Evolutionary conservation across 148 eudicot species (phyloP), one percentile per base, ranked within the genome.

Genomic region (Beta vulgaris): DNA sequence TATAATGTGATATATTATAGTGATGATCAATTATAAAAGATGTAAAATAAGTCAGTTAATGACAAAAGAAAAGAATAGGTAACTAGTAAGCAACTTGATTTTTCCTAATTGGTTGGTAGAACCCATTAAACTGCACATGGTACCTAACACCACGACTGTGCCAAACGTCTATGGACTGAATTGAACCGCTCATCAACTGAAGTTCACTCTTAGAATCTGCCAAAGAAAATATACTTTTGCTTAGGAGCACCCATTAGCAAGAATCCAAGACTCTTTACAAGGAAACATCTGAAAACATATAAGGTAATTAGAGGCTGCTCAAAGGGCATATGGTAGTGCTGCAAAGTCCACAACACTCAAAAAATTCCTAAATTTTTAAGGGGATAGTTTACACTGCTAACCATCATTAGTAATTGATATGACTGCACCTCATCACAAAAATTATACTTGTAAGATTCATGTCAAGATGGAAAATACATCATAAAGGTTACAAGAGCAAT

Each of bases 201-300:
- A n/a, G n/a, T n/a, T n/a, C n/a, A n/a, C n/a, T n/a, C n/a, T n/a
- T n/a, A n/a, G n/a, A n/a, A n/a, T n/a, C n/a, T n/a, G n/a, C n/a
- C n/a, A n/a, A n/a, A n/a, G n/a, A n/a, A n/a, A n/a, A n/a, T n/a
- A n/a, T n/a, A 94, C 86, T 90, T 94, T 82, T 83, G 90, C 81
- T 88, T 94, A 69, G 93, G 93, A 66, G 96, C 96, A 77, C 96
- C 96, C 97, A 90, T 91, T 54, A 67, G 32, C 77, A 64, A 66
- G 68, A 80, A 68, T 57, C 40, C 72, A 39, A 68, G 55, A 51
- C 68, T 73, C 77, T 79, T 76, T 60, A 37, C 61, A 58, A 36
- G 51, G 76, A 72, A 81, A 80, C 83, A 83, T 80, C 80, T 80
- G 78, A 28, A 80, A 80, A 25, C 60, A 73, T 23, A 37, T 11